Evolutionary conservation across 768 basidiomycete genomes (phyloP).

Genomic region (Pleurotus sapidus): DNA sequence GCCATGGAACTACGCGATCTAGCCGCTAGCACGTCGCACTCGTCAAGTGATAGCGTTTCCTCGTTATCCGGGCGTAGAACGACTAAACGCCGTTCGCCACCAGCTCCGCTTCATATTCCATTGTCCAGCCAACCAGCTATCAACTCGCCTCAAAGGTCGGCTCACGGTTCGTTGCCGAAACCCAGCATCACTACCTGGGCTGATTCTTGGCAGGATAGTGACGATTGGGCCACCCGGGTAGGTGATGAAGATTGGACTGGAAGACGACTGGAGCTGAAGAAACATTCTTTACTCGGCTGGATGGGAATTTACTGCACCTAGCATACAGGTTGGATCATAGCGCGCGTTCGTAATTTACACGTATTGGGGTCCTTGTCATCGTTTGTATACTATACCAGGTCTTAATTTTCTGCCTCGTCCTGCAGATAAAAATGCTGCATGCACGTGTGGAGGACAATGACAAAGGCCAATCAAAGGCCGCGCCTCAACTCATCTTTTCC

Average conservation of each 20-base stretch:
- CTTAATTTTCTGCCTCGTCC: too few relatives aligned
- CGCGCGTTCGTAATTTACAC: not conserved
- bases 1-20: constrained; percentile 39
- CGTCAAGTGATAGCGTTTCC: constrained; percentile 16
- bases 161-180: constrained; percentile 12
- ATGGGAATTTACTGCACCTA: constrained; percentile 17
- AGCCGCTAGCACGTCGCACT: constrained; percentile 29
- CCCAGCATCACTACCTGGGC: constrained; percentile 30
- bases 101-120: constrained; percentile 39
- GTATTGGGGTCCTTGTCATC: too few relatives aligned
- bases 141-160: constrained; percentile 25
- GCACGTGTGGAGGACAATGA: constrained; percentile 8
- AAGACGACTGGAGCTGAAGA: constrained; percentile 34
- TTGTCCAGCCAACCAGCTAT: constrained; percentile 28
- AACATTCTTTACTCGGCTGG: constrained; percentile 22
- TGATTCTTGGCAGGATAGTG: constrained; percentile 49
- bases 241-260: constrained; percentile 49
- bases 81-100: constrained; percentile 36
- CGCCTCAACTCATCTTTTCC: not conserved
- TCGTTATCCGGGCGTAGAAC: constrained; percentile 27
- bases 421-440: not conserved
- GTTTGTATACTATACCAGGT: too few relatives aligned
- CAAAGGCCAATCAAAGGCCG: not conserved
- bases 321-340: constrained; percentile 16
- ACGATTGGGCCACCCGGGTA: constrained; percentile 50